Conservation (phyloP, 2,329 filamentous ascomycete genomes). For the Laburnicola sp. region DNA sequence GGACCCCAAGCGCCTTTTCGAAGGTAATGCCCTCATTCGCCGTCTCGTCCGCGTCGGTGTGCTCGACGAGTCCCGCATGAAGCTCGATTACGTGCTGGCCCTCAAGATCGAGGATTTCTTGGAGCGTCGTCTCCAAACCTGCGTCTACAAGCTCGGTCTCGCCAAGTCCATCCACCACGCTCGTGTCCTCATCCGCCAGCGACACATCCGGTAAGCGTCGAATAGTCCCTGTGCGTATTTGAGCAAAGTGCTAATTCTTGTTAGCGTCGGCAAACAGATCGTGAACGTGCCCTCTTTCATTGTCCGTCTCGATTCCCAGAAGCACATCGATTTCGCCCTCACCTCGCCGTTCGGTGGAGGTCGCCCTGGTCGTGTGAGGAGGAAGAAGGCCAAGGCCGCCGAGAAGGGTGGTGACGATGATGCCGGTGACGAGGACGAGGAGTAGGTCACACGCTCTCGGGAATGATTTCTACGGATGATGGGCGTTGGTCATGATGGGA, state of each 20-base stretch:
- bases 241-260: slow-evolving; percentile 18
- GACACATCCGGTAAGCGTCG: slow-evolving; percentile 78
- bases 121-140: slow-evolving; percentile 99
- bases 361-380: slow-evolving; percentile 94
- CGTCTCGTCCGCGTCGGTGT: slow-evolving; percentile 99
- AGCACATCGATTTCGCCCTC: slow-evolving; percentile 99
- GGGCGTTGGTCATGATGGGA: slow-evolving; percentile 44
- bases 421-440: slow-evolving; percentile 88
- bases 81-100: slow-evolving; percentile 99
- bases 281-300: slow-evolving; percentile 99
- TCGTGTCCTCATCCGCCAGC: slow-evolving; percentile 98
- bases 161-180: slow-evolving; percentile 99
- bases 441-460: slow-evolving; percentile 43
- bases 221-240: not conserved
- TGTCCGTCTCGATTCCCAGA: slow-evolving; percentile 99
- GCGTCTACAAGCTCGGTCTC: slow-evolving; percentile 99
- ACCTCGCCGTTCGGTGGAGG: slow-evolving; percentile 97
- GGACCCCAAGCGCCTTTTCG: slow-evolving; percentile 99
- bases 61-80: slow-evolving; percentile 99
- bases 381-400: slow-evolving; percentile 99
- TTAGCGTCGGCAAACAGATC: slow-evolving; percentile 97
- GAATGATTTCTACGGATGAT: slow-evolving; percentile 41
- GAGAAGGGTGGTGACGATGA: slow-evolving; percentile 80
- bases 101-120: slow-evolving; percentile 99
- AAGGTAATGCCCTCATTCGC: slow-evolving; percentile 99